phyloP scores from a whole-genome alignment of 139 green algal genomes.

The Volvox reticuliferus region DNA sequence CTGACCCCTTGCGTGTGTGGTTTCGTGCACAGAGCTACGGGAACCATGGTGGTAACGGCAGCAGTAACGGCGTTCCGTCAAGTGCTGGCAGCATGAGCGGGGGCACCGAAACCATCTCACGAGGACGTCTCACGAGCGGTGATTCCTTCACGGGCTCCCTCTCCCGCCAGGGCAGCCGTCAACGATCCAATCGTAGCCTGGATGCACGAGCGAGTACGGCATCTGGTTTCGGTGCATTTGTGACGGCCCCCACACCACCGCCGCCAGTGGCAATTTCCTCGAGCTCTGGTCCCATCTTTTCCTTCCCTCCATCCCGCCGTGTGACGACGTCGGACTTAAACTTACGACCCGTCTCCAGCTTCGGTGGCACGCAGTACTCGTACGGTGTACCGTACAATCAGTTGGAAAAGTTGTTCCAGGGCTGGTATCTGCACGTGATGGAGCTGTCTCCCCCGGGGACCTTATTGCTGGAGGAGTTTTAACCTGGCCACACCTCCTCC shows the following conservation, averaged over 20 bases:
- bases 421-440: slow-evolving; percentile 43
- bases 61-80: not conserved
- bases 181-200: not conserved
- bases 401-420: slow-evolving; percentile 39
- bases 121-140: not conserved
- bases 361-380: not conserved
- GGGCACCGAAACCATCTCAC: not conserved
- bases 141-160: not conserved
- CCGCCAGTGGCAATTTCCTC: not conserved
- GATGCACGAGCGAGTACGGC: slow-evolving; percentile 5
- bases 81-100: not conserved
- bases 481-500: too few species aligned
- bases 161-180: not conserved
- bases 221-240: not conserved
- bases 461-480: slow-evolving; percentile 30
- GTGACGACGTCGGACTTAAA: not conserved
- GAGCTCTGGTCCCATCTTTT: too few species aligned
- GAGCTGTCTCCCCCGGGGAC: slow-evolving; percentile 18
- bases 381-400: slow-evolving; percentile 28
- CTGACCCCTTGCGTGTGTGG: too few species aligned
- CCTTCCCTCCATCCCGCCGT: not conserved
- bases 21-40: not conserved
- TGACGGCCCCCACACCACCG: not conserved
- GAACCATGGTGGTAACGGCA: not conserved
- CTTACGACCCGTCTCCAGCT: not conserved